Evolutionary conservation across 2,329 filamentous ascomycete genomes (phyloP).

Genomic region (Chaetomiaceae sp.): DNA sequence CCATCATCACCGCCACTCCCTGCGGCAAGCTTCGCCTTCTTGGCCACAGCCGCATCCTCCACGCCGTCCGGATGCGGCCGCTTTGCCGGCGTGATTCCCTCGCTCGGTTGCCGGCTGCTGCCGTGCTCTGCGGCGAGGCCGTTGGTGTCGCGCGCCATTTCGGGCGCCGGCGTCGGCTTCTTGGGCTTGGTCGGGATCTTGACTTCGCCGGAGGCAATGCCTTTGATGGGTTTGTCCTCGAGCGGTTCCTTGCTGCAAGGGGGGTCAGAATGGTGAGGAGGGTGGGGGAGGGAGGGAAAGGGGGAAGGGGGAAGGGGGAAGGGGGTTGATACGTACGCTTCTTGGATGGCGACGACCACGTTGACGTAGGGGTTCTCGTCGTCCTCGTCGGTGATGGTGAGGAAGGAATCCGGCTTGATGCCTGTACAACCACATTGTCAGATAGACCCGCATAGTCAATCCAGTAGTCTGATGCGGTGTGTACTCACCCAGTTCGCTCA

Average conservation of each 20-base stretch:
- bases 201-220: conserved; percentile 37
- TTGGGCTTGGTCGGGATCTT: conserved; percentile 51
- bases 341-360: conserved; percentile 64
- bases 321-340: conserved; percentile 42
- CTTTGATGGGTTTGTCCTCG: conserved; percentile 50
- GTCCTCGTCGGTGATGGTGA: conserved; percentile 81
- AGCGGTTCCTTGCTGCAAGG: conserved; percentile 33
- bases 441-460: not conserved
- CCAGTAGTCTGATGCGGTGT: not conserved
- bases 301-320: conserved; percentile 15
- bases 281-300: not conserved
- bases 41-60: conserved; percentile 33
- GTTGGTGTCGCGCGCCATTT: conserved; percentile 35
- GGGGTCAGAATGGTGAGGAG: conserved; percentile 27
- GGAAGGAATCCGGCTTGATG: conserved; percentile 64
- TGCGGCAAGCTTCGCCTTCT: conserved; percentile 42
- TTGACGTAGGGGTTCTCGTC: conserved; percentile 71
- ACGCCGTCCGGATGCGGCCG: conserved; percentile 39
- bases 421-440: conserved; percentile 38
- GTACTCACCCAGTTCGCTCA: conserved; percentile 64
- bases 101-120: conserved; percentile 33
- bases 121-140: conserved; percentile 35
- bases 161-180: conserved; percentile 33
- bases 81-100: conserved; percentile 39
- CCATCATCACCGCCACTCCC: conserved; percentile 36